phyloP scores from a whole-genome alignment of 2,329 filamentous ascomycete genomes.

The Hypoxylon sp. region DNA sequence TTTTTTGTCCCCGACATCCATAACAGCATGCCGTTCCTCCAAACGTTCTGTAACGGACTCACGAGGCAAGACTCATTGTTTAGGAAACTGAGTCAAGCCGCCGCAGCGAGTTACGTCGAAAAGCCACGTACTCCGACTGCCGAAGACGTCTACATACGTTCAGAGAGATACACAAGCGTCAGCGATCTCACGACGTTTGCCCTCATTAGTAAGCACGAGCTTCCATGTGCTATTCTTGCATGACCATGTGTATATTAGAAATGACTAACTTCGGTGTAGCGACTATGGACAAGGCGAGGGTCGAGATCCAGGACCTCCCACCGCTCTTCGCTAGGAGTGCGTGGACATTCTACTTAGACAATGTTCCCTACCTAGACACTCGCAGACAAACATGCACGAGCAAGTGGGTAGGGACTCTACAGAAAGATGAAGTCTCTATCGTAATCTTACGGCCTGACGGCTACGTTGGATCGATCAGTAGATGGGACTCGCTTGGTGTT shows the following conservation, averaged over 20 bases:
- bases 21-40: conserved; percentile 46
- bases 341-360: conserved; percentile 53
- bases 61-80: conserved; percentile 65
- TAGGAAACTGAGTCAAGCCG: conserved; percentile 70
- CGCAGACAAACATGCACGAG: conserved; percentile 46
- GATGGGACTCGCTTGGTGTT: conserved; percentile 44
- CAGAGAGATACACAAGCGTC: conserved; percentile 77
- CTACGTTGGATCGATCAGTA: conserved; percentile 51
- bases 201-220: conserved; percentile 70
- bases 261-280: conserved; percentile 39
- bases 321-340: conserved; percentile 47
- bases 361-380: conserved; percentile 50
- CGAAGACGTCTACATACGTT: conserved; percentile 76
- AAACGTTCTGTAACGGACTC: conserved; percentile 60
- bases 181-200: conserved; percentile 79
- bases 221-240: background rate
- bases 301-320: conserved; percentile 50
- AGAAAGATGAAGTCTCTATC: conserved; percentile 45
- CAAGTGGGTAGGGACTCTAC: conserved; percentile 50
- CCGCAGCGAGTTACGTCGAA: conserved; percentile 72
- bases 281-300: conserved; percentile 48
- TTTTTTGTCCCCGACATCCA: conserved; percentile 76
- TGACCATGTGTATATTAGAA: background rate
- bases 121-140: conserved; percentile 71
- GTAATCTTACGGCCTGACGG: conserved; percentile 51